Conservation (phyloP, 139 green algal species). For the Coelastrella sp. region DNA sequence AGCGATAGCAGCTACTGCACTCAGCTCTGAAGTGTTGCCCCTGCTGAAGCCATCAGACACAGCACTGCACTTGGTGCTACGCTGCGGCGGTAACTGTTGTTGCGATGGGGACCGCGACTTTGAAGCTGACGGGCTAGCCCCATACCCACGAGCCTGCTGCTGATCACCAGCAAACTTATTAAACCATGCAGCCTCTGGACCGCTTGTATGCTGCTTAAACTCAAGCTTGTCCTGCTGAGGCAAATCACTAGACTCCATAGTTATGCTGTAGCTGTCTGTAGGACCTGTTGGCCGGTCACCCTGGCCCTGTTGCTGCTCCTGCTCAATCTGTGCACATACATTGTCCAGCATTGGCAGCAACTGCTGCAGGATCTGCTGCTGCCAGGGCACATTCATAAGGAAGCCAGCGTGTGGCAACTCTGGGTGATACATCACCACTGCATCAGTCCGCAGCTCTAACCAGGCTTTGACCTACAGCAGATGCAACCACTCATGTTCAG, state of each 20-base stretch:
- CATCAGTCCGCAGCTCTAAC: slow-evolving; percentile 10
- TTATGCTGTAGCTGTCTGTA: too few relatives aligned
- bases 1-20: not conserved
- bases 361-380: slow-evolving; percentile 51
- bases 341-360: slow-evolving; percentile 44
- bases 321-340: not conserved
- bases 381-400: slow-evolving; percentile 55
- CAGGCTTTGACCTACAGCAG: slow-evolving; percentile 49
- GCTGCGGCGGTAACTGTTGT: not conserved
- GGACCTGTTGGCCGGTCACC: too few relatives aligned
- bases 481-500: not conserved
- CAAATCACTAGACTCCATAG: too few relatives aligned
- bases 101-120: not conserved
- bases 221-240: too few relatives aligned
- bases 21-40: not conserved
- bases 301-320: not conserved
- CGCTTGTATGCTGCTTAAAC: too few relatives aligned
- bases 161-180: too few relatives aligned
- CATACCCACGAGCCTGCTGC: too few relatives aligned
- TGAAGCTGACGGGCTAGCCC: too few relatives aligned
- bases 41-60: slow-evolving; percentile 2
- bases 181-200: too few relatives aligned
- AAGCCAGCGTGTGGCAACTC: slow-evolving; percentile 56
- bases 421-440: slow-evolving; percentile 50
- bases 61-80: not conserved